These are phyloP conservation scores for Kwoniella dendrophila DNA, from an alignment of 768 basidiomycete genomes.

Conservation along the genomic window DNA sequence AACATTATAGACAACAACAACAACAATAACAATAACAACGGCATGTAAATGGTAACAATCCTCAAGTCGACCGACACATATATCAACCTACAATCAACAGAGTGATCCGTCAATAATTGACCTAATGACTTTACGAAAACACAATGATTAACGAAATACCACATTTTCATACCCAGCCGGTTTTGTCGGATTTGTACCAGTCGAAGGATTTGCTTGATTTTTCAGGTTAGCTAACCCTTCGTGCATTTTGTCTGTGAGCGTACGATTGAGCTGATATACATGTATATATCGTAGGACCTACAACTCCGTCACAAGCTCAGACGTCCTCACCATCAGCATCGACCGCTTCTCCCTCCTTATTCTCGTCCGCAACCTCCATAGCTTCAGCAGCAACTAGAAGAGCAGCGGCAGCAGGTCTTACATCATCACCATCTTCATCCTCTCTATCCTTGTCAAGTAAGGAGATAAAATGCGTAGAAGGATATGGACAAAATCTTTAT, in stretches of 20 bases:
- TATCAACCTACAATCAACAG: too few relatives aligned
- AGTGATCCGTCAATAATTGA: too few relatives aligned
- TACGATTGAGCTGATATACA: conserved; percentile 10
- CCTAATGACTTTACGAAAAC: neutral
- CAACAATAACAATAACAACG: neutral
- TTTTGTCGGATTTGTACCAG: conserved; percentile 41
- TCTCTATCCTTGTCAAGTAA: neutral
- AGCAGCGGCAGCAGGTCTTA: conserved; percentile 37
- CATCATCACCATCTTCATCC: neutral
- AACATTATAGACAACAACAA: neutral
- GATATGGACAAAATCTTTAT: conserved; percentile 69
- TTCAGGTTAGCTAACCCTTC: conserved; percentile 33
- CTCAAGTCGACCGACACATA: too few relatives aligned
- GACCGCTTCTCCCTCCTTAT: conserved; percentile 31
- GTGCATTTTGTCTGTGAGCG: neutral
- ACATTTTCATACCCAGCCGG: conserved; percentile 40
- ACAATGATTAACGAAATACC: conserved; percentile 19
- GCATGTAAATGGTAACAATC: too few relatives aligned
- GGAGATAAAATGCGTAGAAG: conserved; percentile 47
- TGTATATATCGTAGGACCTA: conserved; percentile 14
- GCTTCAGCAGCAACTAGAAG: conserved; percentile 44
- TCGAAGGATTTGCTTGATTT: conserved; percentile 47
- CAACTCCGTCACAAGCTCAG: conserved; percentile 24
- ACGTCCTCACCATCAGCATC: conserved; percentile 7
- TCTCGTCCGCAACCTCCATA: conserved; percentile 45